These are phyloP conservation scores for Crithidia mellificae DNA, from an alignment of 208 protist species.

Conservation along the genomic window DNA sequence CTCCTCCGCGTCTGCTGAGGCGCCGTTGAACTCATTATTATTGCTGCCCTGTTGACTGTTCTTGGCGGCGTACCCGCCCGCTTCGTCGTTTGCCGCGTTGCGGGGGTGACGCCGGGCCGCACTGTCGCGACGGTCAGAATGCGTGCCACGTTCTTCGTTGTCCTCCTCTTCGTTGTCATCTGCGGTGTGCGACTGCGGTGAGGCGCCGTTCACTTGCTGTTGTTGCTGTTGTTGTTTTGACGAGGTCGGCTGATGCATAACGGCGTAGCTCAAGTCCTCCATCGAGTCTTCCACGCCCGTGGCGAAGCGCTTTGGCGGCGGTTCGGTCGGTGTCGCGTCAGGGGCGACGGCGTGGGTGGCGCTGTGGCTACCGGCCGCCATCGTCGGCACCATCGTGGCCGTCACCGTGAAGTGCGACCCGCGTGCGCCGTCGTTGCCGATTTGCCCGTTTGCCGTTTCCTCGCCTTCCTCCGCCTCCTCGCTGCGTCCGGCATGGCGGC, in stretches of 20 bases:
- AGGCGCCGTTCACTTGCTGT: background rate
- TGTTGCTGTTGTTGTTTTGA: too few species aligned
- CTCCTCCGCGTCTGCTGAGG: background rate
- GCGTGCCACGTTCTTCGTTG: background rate
- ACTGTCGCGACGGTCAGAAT: conserved; percentile 5
- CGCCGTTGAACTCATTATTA: background rate
- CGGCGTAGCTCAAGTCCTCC: conserved; percentile 13
- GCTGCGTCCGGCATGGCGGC: background rate
- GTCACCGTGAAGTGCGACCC: too few species aligned
- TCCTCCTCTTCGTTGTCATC: conserved; percentile 4
- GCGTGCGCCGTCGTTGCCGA: too few species aligned
- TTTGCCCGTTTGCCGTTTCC: too few species aligned
- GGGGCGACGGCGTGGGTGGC: conserved; percentile 3
- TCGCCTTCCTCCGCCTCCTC: too few species aligned
- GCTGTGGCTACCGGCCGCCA: conserved; percentile 13
- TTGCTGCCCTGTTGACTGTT: background rate
- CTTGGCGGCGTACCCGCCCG: background rate
- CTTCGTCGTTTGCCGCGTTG: too few species aligned
- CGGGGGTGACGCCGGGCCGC: background rate
- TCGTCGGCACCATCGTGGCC: conserved; percentile 10
- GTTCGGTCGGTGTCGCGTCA: conserved; percentile 24
- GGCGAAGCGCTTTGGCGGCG: conserved; percentile 33
- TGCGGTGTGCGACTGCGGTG: background rate
- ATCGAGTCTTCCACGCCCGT: conserved; percentile 19
- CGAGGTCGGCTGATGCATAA: background rate